Evolutionary conservation across 768 basidiomycete species (phyloP), one percentile per base, ranked within the genome.

Genomic region (Lentinula sp.): DNA sequence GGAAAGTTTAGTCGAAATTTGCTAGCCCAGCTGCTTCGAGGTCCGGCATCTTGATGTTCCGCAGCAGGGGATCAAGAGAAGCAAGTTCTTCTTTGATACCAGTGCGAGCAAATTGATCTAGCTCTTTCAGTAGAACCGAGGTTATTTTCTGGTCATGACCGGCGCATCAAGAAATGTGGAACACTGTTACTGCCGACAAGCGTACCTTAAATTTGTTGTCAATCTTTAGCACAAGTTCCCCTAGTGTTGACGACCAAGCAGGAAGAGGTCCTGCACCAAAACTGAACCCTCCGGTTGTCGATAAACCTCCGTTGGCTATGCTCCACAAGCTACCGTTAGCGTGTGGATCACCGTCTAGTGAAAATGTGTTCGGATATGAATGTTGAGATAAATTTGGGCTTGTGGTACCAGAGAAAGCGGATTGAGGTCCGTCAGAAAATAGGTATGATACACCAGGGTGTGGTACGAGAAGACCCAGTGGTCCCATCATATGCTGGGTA

Each of bases 361-460:
- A 15, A 15, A 21, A 70, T 61, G 7, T 75, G 71, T 59, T 73
- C 76, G 40, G 55, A 16, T 56, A 37, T 56, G 55, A 28, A 23
- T 43, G 55, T 76, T 45, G 75, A 66, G 3, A 73, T 71, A 61
- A 39, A 61, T 67, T 64, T 66, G 64, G 51, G 40, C 60, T 64
- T 35, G 66, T 62, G 21, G 60, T 64, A 64, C 52, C 70, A 57
- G 62, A 55, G 51, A 59, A 62, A 31, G 23, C 61, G 65, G 54
- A 56, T 56, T 59, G 62, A 63, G 18, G 59, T 32, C 81, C 83
- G 18, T 73, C 73, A 8, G 82, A 77, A 71, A 93, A 90, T 42
- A 92, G 76, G 69, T 92, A 92, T 0, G 89, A 89, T 23, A 92
- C 88, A 59, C 91, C 91, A 2, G 91, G 91, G 68, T 91, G 87